Percentiles rank a stretch among this genome's conserved stretches.
These are phyloP conservation scores for Hypomontagnella monticulosa DNA, from an alignment of 495 filamentous ascomycete species.

Conservation along the genomic window DNA sequence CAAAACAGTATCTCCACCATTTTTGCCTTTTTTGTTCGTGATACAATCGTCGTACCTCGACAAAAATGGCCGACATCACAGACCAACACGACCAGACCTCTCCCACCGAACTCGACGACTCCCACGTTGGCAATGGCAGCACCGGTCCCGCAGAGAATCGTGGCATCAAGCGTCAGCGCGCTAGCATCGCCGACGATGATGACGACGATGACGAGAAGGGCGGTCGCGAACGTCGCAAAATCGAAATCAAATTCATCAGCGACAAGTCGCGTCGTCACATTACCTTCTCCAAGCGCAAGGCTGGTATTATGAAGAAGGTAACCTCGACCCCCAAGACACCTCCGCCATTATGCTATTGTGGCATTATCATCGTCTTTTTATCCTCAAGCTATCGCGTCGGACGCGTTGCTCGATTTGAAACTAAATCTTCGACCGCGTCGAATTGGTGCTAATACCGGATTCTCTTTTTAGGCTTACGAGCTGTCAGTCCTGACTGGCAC, in stretches of 20 bases:
- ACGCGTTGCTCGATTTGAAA: slow-evolving; percentile 38
- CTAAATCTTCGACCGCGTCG: slow-evolving; percentile 17
- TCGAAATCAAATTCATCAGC: slow-evolving; percentile 99
- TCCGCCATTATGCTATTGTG: background rate
- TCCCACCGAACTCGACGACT: slow-evolving; percentile 69
- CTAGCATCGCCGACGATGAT: slow-evolving; percentile 87
- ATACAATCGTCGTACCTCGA: slow-evolving; percentile 55
- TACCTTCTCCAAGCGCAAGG: slow-evolving; percentile 99
- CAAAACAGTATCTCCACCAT: slow-evolving; percentile 65
- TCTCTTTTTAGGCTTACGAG: slow-evolving; percentile 83
- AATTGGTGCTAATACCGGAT: slow-evolving; percentile 27
- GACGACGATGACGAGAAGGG: slow-evolving; percentile 99
- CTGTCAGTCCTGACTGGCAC: slow-evolving; percentile 97
- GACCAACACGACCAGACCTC: slow-evolving; percentile 68
- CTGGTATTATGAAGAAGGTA: slow-evolving; percentile 99
- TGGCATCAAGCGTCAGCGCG: slow-evolving; percentile 89
- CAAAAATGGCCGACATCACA: slow-evolving; percentile 69
- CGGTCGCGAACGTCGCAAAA: slow-evolving; percentile 97
- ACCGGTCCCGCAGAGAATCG: slow-evolving; percentile 69
- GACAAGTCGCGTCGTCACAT: slow-evolving; percentile 99
- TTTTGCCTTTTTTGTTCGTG: slow-evolving; percentile 60
- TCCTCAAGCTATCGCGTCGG: slow-evolving; percentile 31
- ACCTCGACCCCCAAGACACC: too few relatives aligned
- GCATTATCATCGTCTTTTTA: slow-evolving; percentile 14
- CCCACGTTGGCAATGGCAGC: slow-evolving; percentile 73